Percentiles rank a stretch among this genome's conserved stretches.
phyloP scores from a whole-genome alignment of 2,329 filamentous ascomycete species.

The Exutisphaerella laricina region DNA sequence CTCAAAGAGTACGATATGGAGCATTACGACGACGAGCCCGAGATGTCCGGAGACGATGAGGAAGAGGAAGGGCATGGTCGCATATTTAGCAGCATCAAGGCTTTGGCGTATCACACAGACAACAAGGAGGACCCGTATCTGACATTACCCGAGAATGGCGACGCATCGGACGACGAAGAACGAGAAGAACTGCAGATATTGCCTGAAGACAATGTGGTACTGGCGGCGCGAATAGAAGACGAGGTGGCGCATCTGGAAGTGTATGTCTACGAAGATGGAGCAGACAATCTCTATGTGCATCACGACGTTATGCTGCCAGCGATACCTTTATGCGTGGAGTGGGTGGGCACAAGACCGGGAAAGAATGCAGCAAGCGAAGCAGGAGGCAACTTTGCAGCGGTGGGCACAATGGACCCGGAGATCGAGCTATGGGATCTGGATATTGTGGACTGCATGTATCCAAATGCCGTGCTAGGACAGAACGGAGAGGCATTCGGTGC shows the following conservation, averaged over 20 bases:
- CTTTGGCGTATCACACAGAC: slow-evolving; percentile 85
- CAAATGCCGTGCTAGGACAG: slow-evolving; percentile 89
- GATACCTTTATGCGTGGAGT: slow-evolving; percentile 91
- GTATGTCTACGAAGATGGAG: slow-evolving; percentile 92
- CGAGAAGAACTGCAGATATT: slow-evolving; percentile 90
- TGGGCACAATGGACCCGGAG: slow-evolving; percentile 96
- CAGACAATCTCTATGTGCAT: slow-evolving; percentile 96
- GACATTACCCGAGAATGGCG: slow-evolving; percentile 67
- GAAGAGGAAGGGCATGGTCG: slow-evolving; percentile 53
- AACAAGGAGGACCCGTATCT: slow-evolving; percentile 97
- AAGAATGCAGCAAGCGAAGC: slow-evolving; percentile 55
- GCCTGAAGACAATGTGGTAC: slow-evolving; percentile 83
- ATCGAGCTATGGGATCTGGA: slow-evolving; percentile 99
- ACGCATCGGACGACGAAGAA: slow-evolving; percentile 69
- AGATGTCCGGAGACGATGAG: slow-evolving; percentile 48
- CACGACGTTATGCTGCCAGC: slow-evolving; percentile 99
- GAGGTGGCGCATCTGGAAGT: slow-evolving; percentile 95
- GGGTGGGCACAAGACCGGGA: slow-evolving; percentile 86
- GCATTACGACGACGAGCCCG: slow-evolving; percentile 75
- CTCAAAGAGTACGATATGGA: slow-evolving; percentile 95
- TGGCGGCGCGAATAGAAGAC: slow-evolving; percentile 92
- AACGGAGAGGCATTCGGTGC: slow-evolving; percentile 20
- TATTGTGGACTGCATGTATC: slow-evolving; percentile 95
- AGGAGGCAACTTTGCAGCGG: slow-evolving; percentile 83
- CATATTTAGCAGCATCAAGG: slow-evolving; percentile 95